These are phyloP conservation scores for Miscanthus lutarioriparius DNA, from an alignment of 176 grass and related monocot genomes.

Conservation along the genomic window DNA sequence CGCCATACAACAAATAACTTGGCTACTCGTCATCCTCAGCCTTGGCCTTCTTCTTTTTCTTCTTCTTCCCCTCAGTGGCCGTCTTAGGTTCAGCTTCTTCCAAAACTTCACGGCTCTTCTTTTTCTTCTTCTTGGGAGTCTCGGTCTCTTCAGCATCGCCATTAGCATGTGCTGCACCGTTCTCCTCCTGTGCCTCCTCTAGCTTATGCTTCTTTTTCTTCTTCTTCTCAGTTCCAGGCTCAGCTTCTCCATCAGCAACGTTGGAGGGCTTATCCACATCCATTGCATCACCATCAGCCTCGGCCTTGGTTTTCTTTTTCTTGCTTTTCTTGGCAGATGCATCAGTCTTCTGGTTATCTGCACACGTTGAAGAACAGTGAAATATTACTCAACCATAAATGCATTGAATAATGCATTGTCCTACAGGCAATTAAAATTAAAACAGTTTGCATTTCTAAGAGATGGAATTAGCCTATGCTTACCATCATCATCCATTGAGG, in stretches of 20 bases:
- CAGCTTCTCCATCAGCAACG: conserved; percentile 45
- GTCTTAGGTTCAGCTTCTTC: conserved; percentile 47
- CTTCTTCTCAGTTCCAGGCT: conserved; percentile 65
- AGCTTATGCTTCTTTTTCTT: conserved; percentile 85
- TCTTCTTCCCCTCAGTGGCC: conserved; percentile 52
- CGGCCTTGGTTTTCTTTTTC: conserved; percentile 56
- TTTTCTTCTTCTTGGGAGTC: conserved; percentile 67
- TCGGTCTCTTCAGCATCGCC: conserved; percentile 40
- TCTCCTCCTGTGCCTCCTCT: conserved; percentile 42
- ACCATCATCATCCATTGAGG: conserved; percentile 43
- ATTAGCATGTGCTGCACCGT: conserved; percentile 8
- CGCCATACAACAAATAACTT: conserved; percentile 5
- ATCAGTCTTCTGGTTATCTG: conserved; percentile 40
- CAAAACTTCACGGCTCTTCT: conserved; percentile 41
- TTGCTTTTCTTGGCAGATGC: conserved; percentile 64
- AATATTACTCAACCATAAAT: background rate
- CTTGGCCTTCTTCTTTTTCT: conserved; percentile 64
- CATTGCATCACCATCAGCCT: conserved; percentile 58
- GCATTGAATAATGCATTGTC: background rate
- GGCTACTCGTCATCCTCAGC: conserved; percentile 36
- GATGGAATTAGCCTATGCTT: background rate
- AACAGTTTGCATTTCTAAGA: background rate
- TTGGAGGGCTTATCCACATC: conserved; percentile 45
- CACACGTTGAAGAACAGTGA: background rate
- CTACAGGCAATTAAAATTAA: background rate